Evolutionary conservation across 2,329 filamentous ascomycete genomes (phyloP).

Genomic region (Arthrobotrys musiformis): DNA sequence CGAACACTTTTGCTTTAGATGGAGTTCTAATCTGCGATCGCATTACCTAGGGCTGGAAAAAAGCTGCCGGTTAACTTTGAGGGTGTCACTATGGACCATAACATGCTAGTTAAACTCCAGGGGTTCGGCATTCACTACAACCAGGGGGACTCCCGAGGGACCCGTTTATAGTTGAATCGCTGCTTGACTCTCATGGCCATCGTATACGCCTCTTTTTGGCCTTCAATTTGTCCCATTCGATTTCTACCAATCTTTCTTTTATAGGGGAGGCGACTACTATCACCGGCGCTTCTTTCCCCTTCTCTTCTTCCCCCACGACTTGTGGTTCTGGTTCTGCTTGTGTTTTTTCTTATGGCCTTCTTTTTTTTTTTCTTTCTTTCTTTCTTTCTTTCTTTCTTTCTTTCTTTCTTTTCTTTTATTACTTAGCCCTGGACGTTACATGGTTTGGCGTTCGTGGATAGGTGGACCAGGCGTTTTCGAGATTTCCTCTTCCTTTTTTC

Average conservation of each 20-base stretch:
- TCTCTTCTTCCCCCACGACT: too few species aligned
- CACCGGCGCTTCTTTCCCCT: too few species aligned
- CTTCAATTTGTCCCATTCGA: too few species aligned
- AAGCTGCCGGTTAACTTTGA: constrained; percentile 19
- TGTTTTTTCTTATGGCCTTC: too few species aligned
- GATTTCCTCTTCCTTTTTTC: constrained; percentile 23
- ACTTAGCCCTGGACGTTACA: constrained; percentile 1
- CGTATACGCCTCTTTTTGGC: not conserved
- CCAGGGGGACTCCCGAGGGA: not conserved
- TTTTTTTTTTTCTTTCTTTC: not conserved
- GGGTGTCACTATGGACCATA: constrained; percentile 1
- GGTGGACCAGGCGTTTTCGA: constrained; percentile 9
- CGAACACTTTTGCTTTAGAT: not conserved
- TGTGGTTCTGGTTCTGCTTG: too few species aligned
- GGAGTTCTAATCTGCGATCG: not conserved
- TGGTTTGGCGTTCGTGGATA: constrained; percentile 1
- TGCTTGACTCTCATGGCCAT: not conserved
- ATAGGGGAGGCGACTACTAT: too few species aligned
- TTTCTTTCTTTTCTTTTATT: not conserved
- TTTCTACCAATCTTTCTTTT: too few species aligned
- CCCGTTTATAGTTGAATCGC: not conserved
- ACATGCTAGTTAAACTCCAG: not conserved
- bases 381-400: not conserved
- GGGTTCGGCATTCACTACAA: constrained; percentile 6
- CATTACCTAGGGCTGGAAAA: not conserved